Base-by-base conservation (phyloP, 148 eudicot species). In the Fagopyrum homotropicum region DNA sequence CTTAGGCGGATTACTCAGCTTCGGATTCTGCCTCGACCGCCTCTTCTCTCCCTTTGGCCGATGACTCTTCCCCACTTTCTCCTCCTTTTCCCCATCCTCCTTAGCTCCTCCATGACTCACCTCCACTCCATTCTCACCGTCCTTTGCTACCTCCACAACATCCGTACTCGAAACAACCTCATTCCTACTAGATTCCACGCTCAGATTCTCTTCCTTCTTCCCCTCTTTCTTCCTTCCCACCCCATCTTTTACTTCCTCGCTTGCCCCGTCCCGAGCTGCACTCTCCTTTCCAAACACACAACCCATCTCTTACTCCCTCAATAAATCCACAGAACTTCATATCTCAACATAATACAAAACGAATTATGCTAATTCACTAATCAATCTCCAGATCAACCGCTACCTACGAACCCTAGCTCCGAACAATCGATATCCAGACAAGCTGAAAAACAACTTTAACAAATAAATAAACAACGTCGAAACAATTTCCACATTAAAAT, bases 1-100 rank as follows among this genome's bases (percentile, higher is more conserved):
- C 82, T 89, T 93, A 3, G 88, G 83, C 44, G 84, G 90, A 80
- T 86, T 93, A 74, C 98, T 85, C 79, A 83, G 64, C 84, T 91
- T 85, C 0, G 97, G 93, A 79, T 89, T 87, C 0, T 85, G 73
- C 86, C 80, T 91, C 6, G 88, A 82, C 69, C 91, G 81, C 79
- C 88, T 84, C 77, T 86, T 89, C 82, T 89, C 98, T 8, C 89
- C 91, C 68, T 74, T 83, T 0, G 80, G 75, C 81, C 79, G 78
- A 40, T 79, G 80, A 61, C 84, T 82, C 77, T 75, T 88, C 40
- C 75, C 84, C 51, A 30, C 85, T 80, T 82, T 84, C 75, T 76
- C 91, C 55, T 63, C 83, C 63, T 73, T 77, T 46, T 68, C 82
- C 69, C 77, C 79, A 60, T 73, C 74, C 72, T 77, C 84, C 68